Base-by-base conservation (phyloP, 805 yeast species). In the Pichia californica region DNA sequence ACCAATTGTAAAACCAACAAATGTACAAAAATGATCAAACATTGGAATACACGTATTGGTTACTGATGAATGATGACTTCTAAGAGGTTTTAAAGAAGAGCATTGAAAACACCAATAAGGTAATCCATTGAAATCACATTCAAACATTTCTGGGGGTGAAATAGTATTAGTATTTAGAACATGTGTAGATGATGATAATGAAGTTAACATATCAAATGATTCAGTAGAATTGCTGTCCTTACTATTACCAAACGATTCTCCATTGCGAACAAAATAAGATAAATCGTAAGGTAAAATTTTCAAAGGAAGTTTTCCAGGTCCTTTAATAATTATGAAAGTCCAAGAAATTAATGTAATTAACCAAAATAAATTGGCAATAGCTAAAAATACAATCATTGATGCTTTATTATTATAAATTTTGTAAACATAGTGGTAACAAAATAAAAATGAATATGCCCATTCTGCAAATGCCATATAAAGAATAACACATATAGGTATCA, bases 1-100 rank as follows among this genome's bases (percentile, higher is more conserved):
- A 0, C 95, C 96, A 35, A 89, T 76, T 5, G 78, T 75, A 0
- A 71, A 58, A 1, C 95, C 94, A 0, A 91, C 61, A 82, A 87
- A 88, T 0, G 77, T 56, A 58, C 98, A 89, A 54, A 71, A 82
- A 59, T 89, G 98, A 61, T 89, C 98, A 69, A 85, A 83, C 45
- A 73, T 69, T 0, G 85, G 78, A 0, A 88, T 77, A 56, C 95
- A 87, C 20, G 61, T 55, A 2, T 70, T 71, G 41, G 64, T 40
- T 38, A 73, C 68, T 3, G 74, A 68, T 31, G 88, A 81, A 56
- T 86, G 96, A 51, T 79, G 91, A 0, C 84, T 60, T 40, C 96
- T 68, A 21, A 77, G 73, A 1, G 81, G 70, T 55, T 85, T 87
- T 26, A 85, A 61, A 5, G 81, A 71, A 38, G 74, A 67, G 57